Base-by-base conservation (phyloP, 2,329 filamentous ascomycete species). In the Trichoderma simmonsii region DNA sequence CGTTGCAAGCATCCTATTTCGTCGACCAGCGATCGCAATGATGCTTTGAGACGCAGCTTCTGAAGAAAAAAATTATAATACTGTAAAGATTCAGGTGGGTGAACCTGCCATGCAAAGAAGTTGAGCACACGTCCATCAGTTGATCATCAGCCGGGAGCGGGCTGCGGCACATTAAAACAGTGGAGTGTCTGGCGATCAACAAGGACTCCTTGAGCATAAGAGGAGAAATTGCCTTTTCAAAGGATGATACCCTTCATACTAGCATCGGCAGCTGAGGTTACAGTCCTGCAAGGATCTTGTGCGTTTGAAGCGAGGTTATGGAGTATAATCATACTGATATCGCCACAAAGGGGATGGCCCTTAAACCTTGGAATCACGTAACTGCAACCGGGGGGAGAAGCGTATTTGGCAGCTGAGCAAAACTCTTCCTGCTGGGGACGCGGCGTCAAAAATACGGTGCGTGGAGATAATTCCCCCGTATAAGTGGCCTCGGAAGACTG, bases 131-230 rank as follows among this genome's bases (percentile, higher is more conserved):
- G 43, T 34, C 43, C 51, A 59, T 57, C 12, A 59, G 51, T 39
- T 28, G 54, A 67, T 59, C 34, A 24, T 18, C 32, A 21, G 24
- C 24, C 24, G 24, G 48, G 48, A 57, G 64, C 21, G 64, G 64
- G 64, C 64, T 39, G 32, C 34, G 34, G 64, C 14, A 34, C 51
- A 43, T 59, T 67, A 67, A 67, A 24, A 67, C 32, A 30, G 64
- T 67, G 64, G 64, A 67, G 64, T 32, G 51, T 7, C 21, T 18
- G 64, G 36, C 34, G 54, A 67, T 67, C 64, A 59, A 59, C 32
- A 39, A 59, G 54, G 64, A 39, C 34, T 57, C 34, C 18, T 57
- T 9, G 15, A 67, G 34, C 36, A 67, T 59, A 24, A 43, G 51
- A 67, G 24, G 21, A 43, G 51, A 32, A 57, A 39, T 57, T 59